A percentile compares a stretch with the other conserved stretches of the same genome.
These are phyloP conservation scores for Eugenia klotzschiana DNA, from an alignment of 441 rosid species.

Conservation along the genomic window DNA sequence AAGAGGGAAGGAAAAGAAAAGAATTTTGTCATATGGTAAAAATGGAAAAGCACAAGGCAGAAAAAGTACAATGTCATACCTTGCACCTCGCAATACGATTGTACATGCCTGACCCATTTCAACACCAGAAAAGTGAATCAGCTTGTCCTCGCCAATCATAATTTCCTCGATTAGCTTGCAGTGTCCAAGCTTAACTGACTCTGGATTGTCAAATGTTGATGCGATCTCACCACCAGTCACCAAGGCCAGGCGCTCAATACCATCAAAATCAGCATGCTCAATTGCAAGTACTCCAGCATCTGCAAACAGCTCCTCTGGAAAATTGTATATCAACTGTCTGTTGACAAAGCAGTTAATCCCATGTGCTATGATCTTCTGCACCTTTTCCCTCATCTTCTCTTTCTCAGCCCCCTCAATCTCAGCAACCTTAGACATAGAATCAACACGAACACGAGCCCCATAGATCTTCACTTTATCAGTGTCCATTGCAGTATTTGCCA, in stretches of 20 bases:
- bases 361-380: constrained; percentile 78
- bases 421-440: constrained; percentile 92
- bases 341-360: constrained; percentile 95
- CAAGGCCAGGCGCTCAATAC: constrained; percentile 83
- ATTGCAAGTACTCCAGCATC: constrained; percentile 95
- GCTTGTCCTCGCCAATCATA: constrained; percentile 97
- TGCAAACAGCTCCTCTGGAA: constrained; percentile 94
- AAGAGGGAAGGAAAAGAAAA: neutral
- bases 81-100: constrained; percentile 85
- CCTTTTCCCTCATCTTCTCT: constrained; percentile 94
- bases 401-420: constrained; percentile 97
- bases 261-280: constrained; percentile 99
- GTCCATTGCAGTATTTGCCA: constrained; percentile 98
- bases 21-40: neutral
- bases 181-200: constrained; percentile 94
- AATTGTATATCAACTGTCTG: constrained; percentile 92
- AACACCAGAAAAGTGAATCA: constrained; percentile 92
- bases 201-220: constrained; percentile 97
- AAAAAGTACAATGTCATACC: constrained; percentile 20
- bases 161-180: constrained; percentile 93
- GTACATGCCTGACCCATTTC: constrained; percentile 97
- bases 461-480: constrained; percentile 96
- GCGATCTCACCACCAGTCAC: constrained; percentile 98
- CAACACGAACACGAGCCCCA: constrained; percentile 98
- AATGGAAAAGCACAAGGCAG: neutral